Evolutionary conservation across 192 early-diverging fungal genomes (phyloP).

Genomic region (Coemansia sp.): DNA sequence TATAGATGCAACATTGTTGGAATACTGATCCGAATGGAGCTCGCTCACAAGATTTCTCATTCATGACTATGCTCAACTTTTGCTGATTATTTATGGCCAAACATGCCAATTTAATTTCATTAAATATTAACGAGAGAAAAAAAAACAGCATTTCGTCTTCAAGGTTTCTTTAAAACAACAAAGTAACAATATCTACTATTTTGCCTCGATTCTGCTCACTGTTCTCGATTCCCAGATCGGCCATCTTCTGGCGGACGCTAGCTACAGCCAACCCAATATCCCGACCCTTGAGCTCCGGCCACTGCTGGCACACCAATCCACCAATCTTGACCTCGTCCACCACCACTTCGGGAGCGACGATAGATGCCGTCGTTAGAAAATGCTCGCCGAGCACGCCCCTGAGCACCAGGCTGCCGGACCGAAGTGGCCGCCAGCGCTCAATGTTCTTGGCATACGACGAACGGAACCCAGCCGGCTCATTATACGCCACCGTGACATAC

Average conservation of each 20-base stretch:
- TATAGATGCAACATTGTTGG: background rate
- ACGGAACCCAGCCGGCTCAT: conserved; percentile 19
- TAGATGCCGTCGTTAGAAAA: conserved; percentile 22
- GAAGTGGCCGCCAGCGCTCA: conserved; percentile 29
- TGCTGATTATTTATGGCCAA: too few species aligned
- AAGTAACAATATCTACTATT: conserved; percentile 29
- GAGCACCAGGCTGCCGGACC: conserved; percentile 18
- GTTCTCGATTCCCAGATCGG: conserved; percentile 28
- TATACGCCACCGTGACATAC: conserved; percentile 45
- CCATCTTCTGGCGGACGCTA: conserved; percentile 25
- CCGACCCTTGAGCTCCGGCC: conserved; percentile 37
- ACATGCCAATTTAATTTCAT: background rate
- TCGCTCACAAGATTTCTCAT: too few species aligned
- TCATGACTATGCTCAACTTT: too few species aligned
- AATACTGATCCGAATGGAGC: background rate
- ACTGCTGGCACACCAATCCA: conserved; percentile 31
- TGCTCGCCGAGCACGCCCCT: conserved; percentile 32
- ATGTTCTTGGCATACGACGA: conserved; percentile 16
- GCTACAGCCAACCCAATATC: conserved; percentile 35
- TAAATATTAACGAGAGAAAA: too few species aligned
- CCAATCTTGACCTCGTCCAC: conserved; percentile 42
- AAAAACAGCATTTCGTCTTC: too few species aligned
- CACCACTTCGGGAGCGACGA: conserved; percentile 18
- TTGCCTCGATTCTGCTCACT: conserved; percentile 21
- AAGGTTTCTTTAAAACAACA: conserved; percentile 22